Evolutionary conservation across 2,329 filamentous ascomycete species (phyloP).

Genomic region (Talaromyces sp.): DNA sequence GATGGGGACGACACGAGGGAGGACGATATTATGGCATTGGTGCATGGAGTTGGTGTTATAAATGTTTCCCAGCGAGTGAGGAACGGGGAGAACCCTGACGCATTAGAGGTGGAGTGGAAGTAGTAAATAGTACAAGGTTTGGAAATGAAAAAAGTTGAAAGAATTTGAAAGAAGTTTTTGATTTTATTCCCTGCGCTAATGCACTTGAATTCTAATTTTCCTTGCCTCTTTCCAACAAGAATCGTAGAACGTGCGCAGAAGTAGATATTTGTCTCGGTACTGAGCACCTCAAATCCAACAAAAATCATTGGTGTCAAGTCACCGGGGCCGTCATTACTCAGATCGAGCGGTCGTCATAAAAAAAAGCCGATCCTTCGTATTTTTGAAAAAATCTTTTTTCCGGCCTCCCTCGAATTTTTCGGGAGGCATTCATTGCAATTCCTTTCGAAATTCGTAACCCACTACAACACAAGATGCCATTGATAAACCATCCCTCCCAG

Average conservation of each 20-base stretch:
- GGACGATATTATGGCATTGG: conserved; percentile 23
- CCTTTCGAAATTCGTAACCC: conserved; percentile 3
- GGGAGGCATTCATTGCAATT: neutral
- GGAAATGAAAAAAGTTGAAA: neutral
- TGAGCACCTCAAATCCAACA: neutral
- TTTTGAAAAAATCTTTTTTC: neutral
- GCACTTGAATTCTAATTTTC: neutral
- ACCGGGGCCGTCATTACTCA: neutral
- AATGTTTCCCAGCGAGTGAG: conserved; percentile 21
- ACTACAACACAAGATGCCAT: conserved; percentile 1
- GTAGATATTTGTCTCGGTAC: neutral
- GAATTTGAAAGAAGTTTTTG: neutral
- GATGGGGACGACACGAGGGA: conserved; percentile 13
- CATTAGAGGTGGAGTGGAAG: neutral
- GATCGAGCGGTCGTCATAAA: neutral
- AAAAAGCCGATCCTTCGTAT: neutral
- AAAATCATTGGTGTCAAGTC: neutral
- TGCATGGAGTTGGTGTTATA: conserved; percentile 31
- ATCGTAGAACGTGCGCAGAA: neutral
- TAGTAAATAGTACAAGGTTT: neutral
- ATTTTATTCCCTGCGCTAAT: conserved; percentile 1
- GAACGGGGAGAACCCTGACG: conserved; percentile 6
- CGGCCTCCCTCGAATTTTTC: neutral
- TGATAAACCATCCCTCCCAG: neutral
- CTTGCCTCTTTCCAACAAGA: neutral